Evolutionary conservation across 2,329 filamentous ascomycete genomes (phyloP), one percentile per base, ranked within the genome.

Genomic region (Hymenoscyphus scutula): DNA sequence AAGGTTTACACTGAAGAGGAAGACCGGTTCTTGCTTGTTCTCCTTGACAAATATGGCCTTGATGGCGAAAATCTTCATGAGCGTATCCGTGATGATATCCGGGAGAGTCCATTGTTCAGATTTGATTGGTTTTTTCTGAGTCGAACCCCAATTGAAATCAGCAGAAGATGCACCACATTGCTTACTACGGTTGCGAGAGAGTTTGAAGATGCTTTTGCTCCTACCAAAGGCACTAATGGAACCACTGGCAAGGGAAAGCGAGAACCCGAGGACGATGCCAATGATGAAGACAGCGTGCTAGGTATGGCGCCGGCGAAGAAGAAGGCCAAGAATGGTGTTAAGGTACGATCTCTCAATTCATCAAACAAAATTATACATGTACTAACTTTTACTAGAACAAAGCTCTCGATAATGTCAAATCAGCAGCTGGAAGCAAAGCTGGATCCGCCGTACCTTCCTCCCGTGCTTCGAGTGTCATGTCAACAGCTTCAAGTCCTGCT

Each of bases 71-170:
- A 86, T 37, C 84, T 99, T 66, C 96, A 95, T 75, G 95, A 99
- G 71, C 89, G 88, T 75, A 97, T 99, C 73, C 89, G 95, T n/a
- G 94, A 98, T 68, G 95, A 98, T 75, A 97, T 99, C 68, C 89
- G 93, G 37, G 92, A 97, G 68, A 94, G 89, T 62, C 93, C 95
- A 10, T 81, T 99, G 3, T 99, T 99, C 84, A 88, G 95, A 45
- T 99, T 99, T 72, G 95, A 99, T 75, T 99, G 96, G 96, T 99
- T 99, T 80, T 97, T 99, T 82, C 83, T 99, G 48, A 96, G 91
- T 75, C 87, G 95, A 54, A 99, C 94, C 3, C 92, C 95, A 0
- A 88, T 93, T 57, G 95, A 99, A 77, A 89, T 99, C 70, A 90
- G 92, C 65, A 88, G 95, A 70, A 87, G 96, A 59, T 98, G 95